Evolutionary conservation across 1,284 basidiomycete species (phyloP), one percentile per base, ranked within the genome.

Genomic region (Omphalotus olearius): DNA sequence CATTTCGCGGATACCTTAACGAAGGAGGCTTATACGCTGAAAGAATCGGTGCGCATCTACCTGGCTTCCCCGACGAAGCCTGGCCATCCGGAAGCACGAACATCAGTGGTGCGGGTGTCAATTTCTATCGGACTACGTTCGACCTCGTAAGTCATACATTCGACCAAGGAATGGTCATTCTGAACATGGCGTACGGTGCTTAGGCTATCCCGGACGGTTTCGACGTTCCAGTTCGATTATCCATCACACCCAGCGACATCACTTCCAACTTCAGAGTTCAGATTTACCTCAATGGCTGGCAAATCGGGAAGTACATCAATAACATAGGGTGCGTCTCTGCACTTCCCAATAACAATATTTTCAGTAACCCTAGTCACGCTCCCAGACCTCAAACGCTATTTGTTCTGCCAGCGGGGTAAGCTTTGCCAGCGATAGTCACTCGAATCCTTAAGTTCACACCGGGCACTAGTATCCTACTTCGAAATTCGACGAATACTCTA

Each of bases 221-320:
- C 25, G 76, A 78, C 54, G 64, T 74, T 18, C 75, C 75, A 20
- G 64, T 78, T 36, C 67, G 74, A 43, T 63, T 77, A 0, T 68
- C 68, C 0, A 69, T 78, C 23, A 74, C 70, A 0, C 73, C 74
- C 1, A 73, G 72, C 54, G 62, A 55, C 17, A 66, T 69, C 11
- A 68, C 68, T 4, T 74, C 70, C n/a, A 73, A 75, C 50, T 79
- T 71, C 62, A 70, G 76, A 33, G 71, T 69, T 13, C 74, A 76
- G 55, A 71, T 79, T 38, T 80, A 76, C 57, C 52, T 79, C 36
- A 80, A 80, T 59, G 77, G 77, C 4, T 79, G 76, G 76, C 75
- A 77, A 56, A 55, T 77, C 25, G 75, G 75, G 4, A 77, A 77
- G 57, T 78, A 75, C 51, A 70, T 73, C 56, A 77, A 78, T 53